These are phyloP conservation scores for Myochromella boudieri DNA, from an alignment of 768 basidiomycete genomes.

Conservation along the genomic window DNA sequence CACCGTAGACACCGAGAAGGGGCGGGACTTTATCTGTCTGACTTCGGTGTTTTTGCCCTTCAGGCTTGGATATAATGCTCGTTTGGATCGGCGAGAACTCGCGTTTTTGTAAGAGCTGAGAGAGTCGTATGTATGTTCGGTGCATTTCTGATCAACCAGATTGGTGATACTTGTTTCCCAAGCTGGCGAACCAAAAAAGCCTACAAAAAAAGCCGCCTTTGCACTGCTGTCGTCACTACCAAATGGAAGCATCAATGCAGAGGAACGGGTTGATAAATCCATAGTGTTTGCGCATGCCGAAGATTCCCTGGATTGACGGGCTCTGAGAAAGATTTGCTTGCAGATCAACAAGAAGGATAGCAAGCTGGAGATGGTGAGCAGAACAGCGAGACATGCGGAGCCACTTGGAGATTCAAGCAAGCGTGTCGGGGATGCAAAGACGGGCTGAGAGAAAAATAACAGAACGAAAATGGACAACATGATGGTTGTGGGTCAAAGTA, in stretches of 20 bases:
- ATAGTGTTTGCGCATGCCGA: slow-evolving; percentile 4
- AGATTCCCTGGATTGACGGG: slow-evolving; percentile 18
- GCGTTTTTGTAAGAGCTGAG: slow-evolving; percentile 3
- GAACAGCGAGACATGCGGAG: slow-evolving; percentile 24
- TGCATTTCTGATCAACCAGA: slow-evolving; percentile 15
- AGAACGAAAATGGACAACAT: slow-evolving; percentile 7
- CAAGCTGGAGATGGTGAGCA: slow-evolving; percentile 22
- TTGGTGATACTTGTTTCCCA: slow-evolving; percentile 38
- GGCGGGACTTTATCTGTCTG: slow-evolving; percentile 3
- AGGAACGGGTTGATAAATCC: slow-evolving; percentile 17
- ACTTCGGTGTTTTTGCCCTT: neutral
- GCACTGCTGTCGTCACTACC: neutral
- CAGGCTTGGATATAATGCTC: slow-evolving; percentile 7
- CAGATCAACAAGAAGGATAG: slow-evolving; percentile 24
- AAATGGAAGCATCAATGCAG: slow-evolving; percentile 17
- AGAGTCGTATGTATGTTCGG: slow-evolving; percentile 18
- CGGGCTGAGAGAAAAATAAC: slow-evolving; percentile 2
- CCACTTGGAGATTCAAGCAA: slow-evolving; percentile 14
- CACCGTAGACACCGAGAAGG: slow-evolving; percentile 17
- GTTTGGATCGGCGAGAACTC: neutral
- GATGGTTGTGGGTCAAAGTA: slow-evolving; percentile 2
- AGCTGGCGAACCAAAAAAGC: slow-evolving; percentile 44
- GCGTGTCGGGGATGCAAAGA: slow-evolving; percentile 13
- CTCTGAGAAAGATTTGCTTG: slow-evolving; percentile 29
- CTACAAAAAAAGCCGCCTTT: slow-evolving; percentile 40